Base-by-base conservation (phyloP, 345 rosid species). In the Odontarrhena argentea region DNA sequence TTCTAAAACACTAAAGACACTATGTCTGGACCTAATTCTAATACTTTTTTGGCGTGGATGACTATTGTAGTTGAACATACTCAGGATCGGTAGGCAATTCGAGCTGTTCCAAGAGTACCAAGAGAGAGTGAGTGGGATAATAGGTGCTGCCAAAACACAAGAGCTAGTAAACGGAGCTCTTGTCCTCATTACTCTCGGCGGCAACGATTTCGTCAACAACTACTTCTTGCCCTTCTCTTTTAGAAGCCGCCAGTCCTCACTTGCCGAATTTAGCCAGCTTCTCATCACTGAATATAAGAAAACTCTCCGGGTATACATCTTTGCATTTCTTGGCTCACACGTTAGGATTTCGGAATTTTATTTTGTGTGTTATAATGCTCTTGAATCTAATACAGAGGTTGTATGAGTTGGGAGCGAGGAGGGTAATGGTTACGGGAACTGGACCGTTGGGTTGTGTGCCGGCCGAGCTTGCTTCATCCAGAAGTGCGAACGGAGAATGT, bases 401-500 rank as follows among this genome's bases (percentile, higher is more conserved):
- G 13, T 67, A 89, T 55, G 78, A 82, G 54, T 34, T 92, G 72
- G 96, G 96, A 46, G 87, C 86, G 1, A 76, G 91, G 2, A 76
- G 96, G 66, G 89, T 87, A 12, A 50, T 92, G 75, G 96, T 92
- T 58, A 82, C 87, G 0, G 96, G 96, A 7, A 92, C 91, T 0
- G 96, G 96, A 53, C 96, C 98, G 2, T 2, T 89, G 53, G 89
- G 96, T 0, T 87, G 96, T 41, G 93, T 80, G 9, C 96, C 93
- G 1, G 87, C 96, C 0, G 83, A 89, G 56, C 67, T 81, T 2
- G 96, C 93, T 6, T 40, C 68, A 47, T 43, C 68, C 0, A 53
- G 75, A 37, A 71, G 96, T 76, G 73, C 64, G 10, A 83, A 79
- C 1, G 96, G 98, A 22, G 87, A 84, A 61, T 92, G 98, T 11